Conservation (phyloP, 495 filamentous ascomycete species). For the Pseudevernia furfuracea region DNA sequence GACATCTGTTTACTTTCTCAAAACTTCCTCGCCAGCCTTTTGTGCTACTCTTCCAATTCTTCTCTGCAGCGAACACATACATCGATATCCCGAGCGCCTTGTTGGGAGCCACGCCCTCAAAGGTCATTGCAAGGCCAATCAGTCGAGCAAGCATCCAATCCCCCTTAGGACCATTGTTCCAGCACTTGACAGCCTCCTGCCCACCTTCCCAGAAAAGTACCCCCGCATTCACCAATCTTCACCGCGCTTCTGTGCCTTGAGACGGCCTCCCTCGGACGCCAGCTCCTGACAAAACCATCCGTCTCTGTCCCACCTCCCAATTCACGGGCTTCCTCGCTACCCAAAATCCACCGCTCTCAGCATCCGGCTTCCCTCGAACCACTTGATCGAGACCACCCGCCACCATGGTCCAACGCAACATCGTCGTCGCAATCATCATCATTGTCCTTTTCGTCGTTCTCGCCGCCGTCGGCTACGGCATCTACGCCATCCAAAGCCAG, state of each 20-base stretch:
- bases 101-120: neutral
- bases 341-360: neutral
- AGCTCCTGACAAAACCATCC: no score
- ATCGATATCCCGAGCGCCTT: neutral
- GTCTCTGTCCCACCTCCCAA: no score
- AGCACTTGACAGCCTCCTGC: neutral
- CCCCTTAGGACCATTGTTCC: neutral
- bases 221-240: no score
- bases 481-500: constrained; percentile 49
- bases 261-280: no score
- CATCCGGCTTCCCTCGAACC: constrained; percentile 4
- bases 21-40: neutral
- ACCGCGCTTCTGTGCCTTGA: no score
- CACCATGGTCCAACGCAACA: constrained; percentile 58
- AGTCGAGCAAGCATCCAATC: neutral
- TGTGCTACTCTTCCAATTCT: neutral
- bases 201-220: no score
- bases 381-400: neutral
- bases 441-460: constrained; percentile 71
- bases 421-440: constrained; percentile 75
- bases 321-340: neutral
- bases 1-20: neutral
- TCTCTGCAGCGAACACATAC: neutral
- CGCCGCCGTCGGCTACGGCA: constrained; percentile 59
- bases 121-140: neutral